Base-by-base conservation (phyloP, 805 yeast species). In the Debaryomyces tyrocola region DNA sequence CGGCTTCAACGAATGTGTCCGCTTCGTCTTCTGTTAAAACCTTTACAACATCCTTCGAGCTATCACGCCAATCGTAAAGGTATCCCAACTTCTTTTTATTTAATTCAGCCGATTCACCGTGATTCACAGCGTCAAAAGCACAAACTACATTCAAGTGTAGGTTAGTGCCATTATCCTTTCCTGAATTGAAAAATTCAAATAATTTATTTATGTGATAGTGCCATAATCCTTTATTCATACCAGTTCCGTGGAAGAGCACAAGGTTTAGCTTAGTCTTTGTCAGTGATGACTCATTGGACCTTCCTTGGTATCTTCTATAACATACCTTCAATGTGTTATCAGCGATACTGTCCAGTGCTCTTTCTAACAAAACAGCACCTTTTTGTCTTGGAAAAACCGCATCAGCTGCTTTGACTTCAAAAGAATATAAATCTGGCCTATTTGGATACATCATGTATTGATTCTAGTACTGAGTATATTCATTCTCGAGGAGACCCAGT, bases 291-390 rank as follows among this genome's bases (percentile, higher is more conserved):
- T 21, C 6, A 14, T 24, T n/a, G n/a, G 28, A 20, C 42, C 47
- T 50, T 9, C 60, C 40, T 11, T 58, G 57, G 55, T 70, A 77
- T 45, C 73, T 66, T 50, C 70, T 64, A 58, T 78, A 79, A 0
- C 68, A 82, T 2, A 81, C 33, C 34, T 67, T 55, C 31, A 82
- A 63, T 5, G 55, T 18, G 11, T 43, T 53, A 46, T 78, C 83
- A 2, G 58, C 53, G 10, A 67, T 61, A 10, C 39, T 11, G 17
- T 37, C 29, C 37, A 28, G 20, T 2, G 42, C 18, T 14, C 27
- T 43, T 20, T 43, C 42, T 31, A 62, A 53, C 2, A 69, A 47
- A 0, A 79, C 69, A 4, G 77, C 57, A n/a, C 70, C 64, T 5
- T 52, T 38, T 50, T 56, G 50, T 72, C 70, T 33, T 66, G 79